Conservation (phyloP, 1,284 basidiomycete genomes). For the Leucoagaricus sp. region DNA sequence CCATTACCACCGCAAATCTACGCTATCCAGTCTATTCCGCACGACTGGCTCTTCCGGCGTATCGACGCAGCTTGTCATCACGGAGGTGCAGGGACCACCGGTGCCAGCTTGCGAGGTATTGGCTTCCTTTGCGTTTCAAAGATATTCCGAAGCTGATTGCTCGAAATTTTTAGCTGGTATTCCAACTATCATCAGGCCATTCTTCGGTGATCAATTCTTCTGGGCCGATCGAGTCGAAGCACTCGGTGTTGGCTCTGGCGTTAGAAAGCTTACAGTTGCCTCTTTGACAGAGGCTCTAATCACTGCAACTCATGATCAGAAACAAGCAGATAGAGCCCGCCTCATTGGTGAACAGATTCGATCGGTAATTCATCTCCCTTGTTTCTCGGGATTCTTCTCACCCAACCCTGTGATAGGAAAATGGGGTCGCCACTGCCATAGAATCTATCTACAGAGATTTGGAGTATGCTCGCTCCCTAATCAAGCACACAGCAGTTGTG, state of each 20-base stretch:
- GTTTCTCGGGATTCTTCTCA: not conserved
- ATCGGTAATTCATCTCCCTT: slow-evolving; percentile 43
- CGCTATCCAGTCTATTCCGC: slow-evolving; percentile 85
- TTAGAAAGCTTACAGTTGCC: slow-evolving; percentile 84
- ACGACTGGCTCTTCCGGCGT: slow-evolving; percentile 94
- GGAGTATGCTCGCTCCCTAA: slow-evolving; percentile 82
- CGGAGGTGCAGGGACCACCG: slow-evolving; percentile 95
- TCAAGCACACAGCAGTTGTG: slow-evolving; percentile 55
- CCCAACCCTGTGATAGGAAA: slow-evolving; percentile 63
- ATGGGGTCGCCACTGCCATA: slow-evolving; percentile 86
- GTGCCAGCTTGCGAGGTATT: slow-evolving; percentile 85
- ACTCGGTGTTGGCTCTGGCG: slow-evolving; percentile 84
- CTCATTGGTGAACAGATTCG: slow-evolving; percentile 84
- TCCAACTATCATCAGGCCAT: slow-evolving; percentile 95
- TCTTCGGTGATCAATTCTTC: slow-evolving; percentile 98
- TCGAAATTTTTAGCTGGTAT: slow-evolving; percentile 69
- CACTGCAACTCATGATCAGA: slow-evolving; percentile 83
- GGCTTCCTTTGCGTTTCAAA: not conserved
- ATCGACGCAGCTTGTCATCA: slow-evolving; percentile 98
- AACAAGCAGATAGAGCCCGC: slow-evolving; percentile 85
- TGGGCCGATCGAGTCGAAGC: slow-evolving; percentile 96
- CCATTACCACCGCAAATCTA: slow-evolving; percentile 80
- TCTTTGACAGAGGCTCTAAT: slow-evolving; percentile 76
- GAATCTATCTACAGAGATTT: slow-evolving; percentile 92
- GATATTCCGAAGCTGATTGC: slow-evolving; percentile 10